These are phyloP conservation scores for Sordaria brevicollis DNA, from an alignment of 495 filamentous ascomycete genomes.

Conservation along the genomic window DNA sequence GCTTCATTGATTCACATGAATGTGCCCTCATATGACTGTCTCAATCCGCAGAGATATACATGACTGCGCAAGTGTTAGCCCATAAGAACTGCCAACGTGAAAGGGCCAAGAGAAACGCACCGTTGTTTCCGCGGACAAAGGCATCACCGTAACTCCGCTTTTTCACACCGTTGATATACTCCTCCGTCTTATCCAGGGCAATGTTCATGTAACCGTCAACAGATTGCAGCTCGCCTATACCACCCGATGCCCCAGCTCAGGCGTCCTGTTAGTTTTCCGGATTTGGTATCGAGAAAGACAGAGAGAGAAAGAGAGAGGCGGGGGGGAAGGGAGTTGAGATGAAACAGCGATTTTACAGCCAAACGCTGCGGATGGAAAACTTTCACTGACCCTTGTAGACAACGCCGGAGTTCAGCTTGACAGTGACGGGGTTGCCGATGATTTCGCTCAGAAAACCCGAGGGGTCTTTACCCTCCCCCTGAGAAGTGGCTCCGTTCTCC, in stretches of 20 bases:
- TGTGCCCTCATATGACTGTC: neutral
- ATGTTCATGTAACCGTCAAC: slow-evolving; percentile 99
- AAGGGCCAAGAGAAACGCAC: slow-evolving; percentile 31
- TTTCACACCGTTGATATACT: slow-evolving; percentile 75
- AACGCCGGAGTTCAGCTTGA: slow-evolving; percentile 92
- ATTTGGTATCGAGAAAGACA: neutral
- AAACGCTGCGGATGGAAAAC: neutral
- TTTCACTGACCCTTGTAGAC: slow-evolving; percentile 73
- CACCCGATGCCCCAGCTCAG: neutral
- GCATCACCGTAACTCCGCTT: slow-evolving; percentile 84
- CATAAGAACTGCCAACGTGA: neutral
- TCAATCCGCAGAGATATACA: slow-evolving; percentile 68
- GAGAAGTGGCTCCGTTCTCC: slow-evolving; percentile 59
- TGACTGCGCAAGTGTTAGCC: slow-evolving; percentile 34
- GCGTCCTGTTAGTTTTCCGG: slow-evolving; percentile 1
- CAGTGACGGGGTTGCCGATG: slow-evolving; percentile 81
- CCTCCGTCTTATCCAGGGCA: slow-evolving; percentile 86
- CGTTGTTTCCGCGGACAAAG: slow-evolving; percentile 94
- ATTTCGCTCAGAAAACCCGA: slow-evolving; percentile 86
- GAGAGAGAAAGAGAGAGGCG: neutral
- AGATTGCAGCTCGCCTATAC: slow-evolving; percentile 77
- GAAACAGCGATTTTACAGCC: neutral
- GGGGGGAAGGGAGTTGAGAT: neutral
- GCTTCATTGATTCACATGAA: neutral
- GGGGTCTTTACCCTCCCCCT: slow-evolving; percentile 71